phyloP scores from a whole-genome alignment of 768 basidiomycete species.

The Daedaleopsis sinensis region DNA sequence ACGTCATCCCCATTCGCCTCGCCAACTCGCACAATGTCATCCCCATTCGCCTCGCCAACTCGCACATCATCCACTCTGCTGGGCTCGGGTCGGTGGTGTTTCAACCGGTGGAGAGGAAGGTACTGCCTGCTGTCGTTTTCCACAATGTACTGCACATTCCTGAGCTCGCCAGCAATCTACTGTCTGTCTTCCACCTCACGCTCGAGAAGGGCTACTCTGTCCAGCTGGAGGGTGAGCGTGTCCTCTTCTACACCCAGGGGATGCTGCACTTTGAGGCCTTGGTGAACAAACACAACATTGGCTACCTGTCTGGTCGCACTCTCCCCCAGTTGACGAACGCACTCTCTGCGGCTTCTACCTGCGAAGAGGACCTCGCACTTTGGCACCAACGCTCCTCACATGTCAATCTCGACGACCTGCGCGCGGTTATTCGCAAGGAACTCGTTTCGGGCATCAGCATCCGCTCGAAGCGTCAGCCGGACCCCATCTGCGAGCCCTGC shows the following conservation, averaged over 20 bases:
- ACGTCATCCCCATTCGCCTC: not conserved
- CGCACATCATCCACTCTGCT: not conserved
- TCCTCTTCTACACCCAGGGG: conserved; percentile 12
- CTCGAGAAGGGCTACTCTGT: no score
- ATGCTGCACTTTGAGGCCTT: conserved; percentile 20
- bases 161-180: no score
- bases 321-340: conserved; percentile 1
- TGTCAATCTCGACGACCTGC: conserved; percentile 26
- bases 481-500: conserved; percentile 39
- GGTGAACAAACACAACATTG: conserved; percentile 26
- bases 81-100: no score
- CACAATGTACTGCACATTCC: no score
- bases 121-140: no score
- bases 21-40: conserved; percentile 2
- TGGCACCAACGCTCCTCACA: conserved; percentile 33
- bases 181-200: no score
- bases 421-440: conserved; percentile 12
- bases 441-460: conserved; percentile 31
- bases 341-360: conserved; percentile 21
- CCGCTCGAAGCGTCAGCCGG: conserved; percentile 19
- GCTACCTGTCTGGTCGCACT: conserved; percentile 27
- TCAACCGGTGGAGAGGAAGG: no score
- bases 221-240: no score
- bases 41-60: no score
- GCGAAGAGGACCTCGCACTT: conserved; percentile 26